A percentile compares a stretch with the other conserved stretches of the same genome.
Evolutionary conservation across 768 basidiomycete genomes (phyloP).

Genomic region (Phaffia australis): DNA sequence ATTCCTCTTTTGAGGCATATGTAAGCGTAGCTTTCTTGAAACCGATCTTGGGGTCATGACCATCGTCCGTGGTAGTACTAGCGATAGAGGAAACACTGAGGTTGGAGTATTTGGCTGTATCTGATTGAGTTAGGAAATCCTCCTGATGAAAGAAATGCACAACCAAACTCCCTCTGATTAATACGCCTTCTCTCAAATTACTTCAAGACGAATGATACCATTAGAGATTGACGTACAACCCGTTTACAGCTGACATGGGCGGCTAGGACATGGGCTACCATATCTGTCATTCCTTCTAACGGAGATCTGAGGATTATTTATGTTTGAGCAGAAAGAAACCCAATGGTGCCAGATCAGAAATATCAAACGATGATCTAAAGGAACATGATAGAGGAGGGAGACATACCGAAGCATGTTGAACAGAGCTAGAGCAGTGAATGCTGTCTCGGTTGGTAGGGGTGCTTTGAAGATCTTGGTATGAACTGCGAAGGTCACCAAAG

Average conservation of each 20-base stretch:
- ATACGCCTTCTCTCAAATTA: too few species aligned
- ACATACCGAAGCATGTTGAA: conserved; percentile 39
- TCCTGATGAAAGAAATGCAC: conserved; percentile 22
- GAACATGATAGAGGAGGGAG: too few species aligned
- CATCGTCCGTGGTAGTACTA: neutral
- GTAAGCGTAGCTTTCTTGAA: conserved; percentile 34
- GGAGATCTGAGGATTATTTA: conserved; percentile 28
- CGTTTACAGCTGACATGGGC: conserved; percentile 37
- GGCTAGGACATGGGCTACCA: conserved; percentile 33
- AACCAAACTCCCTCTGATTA: too few species aligned
- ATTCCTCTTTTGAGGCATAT: conserved; percentile 28
- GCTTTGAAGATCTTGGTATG: conserved; percentile 36
- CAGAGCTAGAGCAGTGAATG: conserved; percentile 42
- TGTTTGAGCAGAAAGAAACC: too few species aligned
- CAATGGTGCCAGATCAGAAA: too few species aligned
- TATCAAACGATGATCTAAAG: too few species aligned
- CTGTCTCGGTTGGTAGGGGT: conserved; percentile 39
- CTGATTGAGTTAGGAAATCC: conserved; percentile 38
- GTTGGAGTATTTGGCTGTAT: conserved; percentile 40
- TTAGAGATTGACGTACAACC: neutral
- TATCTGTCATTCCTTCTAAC: conserved; percentile 32
- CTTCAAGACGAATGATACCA: too few species aligned
- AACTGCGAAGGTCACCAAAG: conserved; percentile 35
- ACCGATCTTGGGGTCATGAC: conserved; percentile 8
- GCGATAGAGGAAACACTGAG: neutral